Evolutionary conservation across 306 rosid species (phyloP).

Genomic region (Trifolium subterraneum): DNA sequence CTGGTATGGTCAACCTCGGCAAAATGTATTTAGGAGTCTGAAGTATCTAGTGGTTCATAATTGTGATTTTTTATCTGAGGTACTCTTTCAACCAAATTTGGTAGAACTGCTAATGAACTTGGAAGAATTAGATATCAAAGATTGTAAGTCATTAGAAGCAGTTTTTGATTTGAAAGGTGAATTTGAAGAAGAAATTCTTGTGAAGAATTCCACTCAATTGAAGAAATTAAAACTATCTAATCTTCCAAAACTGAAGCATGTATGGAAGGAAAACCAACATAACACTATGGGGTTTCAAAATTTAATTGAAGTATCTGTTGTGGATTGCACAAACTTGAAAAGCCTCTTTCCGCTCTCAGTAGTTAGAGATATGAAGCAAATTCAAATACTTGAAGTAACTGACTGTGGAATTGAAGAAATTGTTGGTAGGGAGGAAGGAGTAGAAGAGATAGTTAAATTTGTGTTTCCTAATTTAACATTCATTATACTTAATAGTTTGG

Average conservation of each 20-base stretch:
- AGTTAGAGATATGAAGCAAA: not conserved
- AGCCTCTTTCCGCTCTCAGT: not conserved
- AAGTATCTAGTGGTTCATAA: not conserved
- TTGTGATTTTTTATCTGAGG: not conserved
- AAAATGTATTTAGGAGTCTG: not conserved
- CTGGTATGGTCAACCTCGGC: not conserved
- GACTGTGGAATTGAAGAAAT: not conserved
- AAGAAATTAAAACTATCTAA: not conserved
- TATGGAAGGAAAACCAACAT: not conserved
- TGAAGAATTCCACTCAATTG: not conserved
- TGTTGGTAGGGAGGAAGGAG: not conserved
- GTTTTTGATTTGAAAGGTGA: constrained; percentile 5
- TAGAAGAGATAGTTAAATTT: not conserved
- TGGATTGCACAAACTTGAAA: not conserved
- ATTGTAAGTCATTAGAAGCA: not conserved
- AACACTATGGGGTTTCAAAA: not conserved
- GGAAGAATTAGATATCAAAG: not conserved
- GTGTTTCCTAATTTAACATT: constrained; percentile 8
- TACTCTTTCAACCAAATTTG: not conserved
- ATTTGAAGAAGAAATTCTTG: not conserved
- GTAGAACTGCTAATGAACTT: not conserved
- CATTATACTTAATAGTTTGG: not conserved
- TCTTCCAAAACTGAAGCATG: not conserved
- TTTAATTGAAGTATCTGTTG: not conserved
- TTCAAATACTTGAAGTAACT: not conserved